Evolutionary conservation across 176 grass and related monocot genomes (phyloP), one percentile per base, ranked within the genome.

Genomic region (Cenchrus purpureus): DNA sequence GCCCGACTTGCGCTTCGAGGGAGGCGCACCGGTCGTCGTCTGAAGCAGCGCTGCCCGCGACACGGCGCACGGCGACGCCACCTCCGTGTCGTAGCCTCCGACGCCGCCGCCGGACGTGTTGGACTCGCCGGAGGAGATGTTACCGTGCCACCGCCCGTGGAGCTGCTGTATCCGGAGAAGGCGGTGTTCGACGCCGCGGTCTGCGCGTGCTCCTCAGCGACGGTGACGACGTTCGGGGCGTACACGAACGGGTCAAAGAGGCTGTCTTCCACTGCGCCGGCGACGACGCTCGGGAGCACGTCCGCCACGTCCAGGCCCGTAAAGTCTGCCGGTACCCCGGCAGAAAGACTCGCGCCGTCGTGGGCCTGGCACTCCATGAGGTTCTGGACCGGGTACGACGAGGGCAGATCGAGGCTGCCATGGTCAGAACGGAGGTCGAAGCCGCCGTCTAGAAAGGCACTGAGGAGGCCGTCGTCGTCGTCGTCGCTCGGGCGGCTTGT

Each of bases 111-210:
- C 84, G 2, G 3, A 40, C 37, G 81, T 81, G 77, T 84, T 87
- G 54, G 89, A 91, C 13, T 91, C 85, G 40, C 85, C 85, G 19
- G 89, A 91, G 46, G 89, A 91, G 76, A 91, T 80, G 85, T 91
- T 91, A 3, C 89, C 74, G 74, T 76, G 48, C 70, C n/a, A 31
- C 76, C 76, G 3, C 31, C 73, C 31, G 85, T 87, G 76, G 85
- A 80, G 61, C 76, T 91, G 63, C 81, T 84, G 81, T 87, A 91
- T 0, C 89, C 76, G 19, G 85, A 91, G 85, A 91, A 91, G 46
- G 54, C 80, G 17, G 76, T n/a, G 76, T 83, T 84, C 13, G 85
- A 87, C 37, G 29, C 69, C 13, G 76, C 44, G 10, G 76, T 22
- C 7, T 69, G 76, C 2, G n/a, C 43, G 43, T 44, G n/a, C 55